Percentiles rank a stretch among this genome's conserved stretches.
phyloP scores from a whole-genome alignment of 768 basidiomycete species.

The Gloeopeniophorella convolvens region DNA sequence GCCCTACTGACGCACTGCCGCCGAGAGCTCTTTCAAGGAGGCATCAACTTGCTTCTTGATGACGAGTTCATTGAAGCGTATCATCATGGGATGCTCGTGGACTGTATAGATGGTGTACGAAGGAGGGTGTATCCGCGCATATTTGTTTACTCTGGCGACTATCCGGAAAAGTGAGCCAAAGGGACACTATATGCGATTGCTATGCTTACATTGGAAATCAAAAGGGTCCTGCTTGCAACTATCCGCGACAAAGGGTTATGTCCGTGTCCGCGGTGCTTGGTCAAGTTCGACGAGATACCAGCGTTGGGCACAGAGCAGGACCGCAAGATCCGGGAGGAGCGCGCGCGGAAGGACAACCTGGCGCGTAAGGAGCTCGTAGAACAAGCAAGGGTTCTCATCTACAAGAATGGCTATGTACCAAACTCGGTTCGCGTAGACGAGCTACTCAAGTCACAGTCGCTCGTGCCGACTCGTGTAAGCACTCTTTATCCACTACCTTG shows the following conservation, averaged over 20 bases:
- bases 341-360: background rate
- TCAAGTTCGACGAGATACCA: constrained; percentile 18
- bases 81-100: constrained; percentile 23
- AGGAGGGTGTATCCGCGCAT: constrained; percentile 23
- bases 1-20: constrained; percentile 28
- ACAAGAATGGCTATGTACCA: constrained; percentile 13
- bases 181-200: background rate
- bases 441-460: constrained; percentile 17
- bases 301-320: constrained; percentile 19
- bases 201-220: background rate
- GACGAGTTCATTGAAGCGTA: constrained; percentile 23
- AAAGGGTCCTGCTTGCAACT: constrained; percentile 26
- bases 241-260: constrained; percentile 28
- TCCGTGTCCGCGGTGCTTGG: constrained; percentile 29
- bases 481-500: too few species aligned
- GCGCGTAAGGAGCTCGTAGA: background rate
- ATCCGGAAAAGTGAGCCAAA: constrained; percentile 35
- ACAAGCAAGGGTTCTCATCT: constrained; percentile 15
- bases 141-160: constrained; percentile 28
- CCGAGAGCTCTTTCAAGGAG: constrained; percentile 28
- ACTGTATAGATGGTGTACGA: constrained; percentile 24
- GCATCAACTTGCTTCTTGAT: constrained; percentile 21
- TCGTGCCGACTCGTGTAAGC: constrained; percentile 25
- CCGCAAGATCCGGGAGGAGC: background rate
- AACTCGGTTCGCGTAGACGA: background rate